These are phyloP conservation scores for Takashimella koratensis DNA, from an alignment of 1,284 basidiomycete genomes.

Conservation along the genomic window DNA sequence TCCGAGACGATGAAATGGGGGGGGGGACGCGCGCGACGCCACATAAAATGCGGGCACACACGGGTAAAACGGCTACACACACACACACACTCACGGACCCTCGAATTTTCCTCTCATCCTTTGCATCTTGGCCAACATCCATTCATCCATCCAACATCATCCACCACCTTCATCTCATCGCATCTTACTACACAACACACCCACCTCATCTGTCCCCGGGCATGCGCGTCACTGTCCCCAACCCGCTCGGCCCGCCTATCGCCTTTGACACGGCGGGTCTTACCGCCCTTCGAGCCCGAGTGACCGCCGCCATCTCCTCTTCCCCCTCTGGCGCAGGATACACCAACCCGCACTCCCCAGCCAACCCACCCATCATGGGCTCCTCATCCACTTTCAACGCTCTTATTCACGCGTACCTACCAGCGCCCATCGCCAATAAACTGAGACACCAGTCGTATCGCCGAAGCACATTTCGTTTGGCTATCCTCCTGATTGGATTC, in stretches of 20 bases:
- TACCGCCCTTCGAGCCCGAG: background rate
- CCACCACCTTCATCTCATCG: too few species aligned
- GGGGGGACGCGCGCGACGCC: too few species aligned
- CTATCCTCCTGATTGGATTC: conserved; percentile 9
- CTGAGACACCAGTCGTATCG: background rate
- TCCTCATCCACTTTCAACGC: background rate
- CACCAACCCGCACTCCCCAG: background rate
- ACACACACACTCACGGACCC: too few species aligned
- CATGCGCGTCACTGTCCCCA: conserved; percentile 27
- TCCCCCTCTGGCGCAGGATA: too few species aligned
- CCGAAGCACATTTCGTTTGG: conserved; percentile 2
- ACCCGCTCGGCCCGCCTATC: conserved; percentile 33
- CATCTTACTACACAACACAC: too few species aligned
- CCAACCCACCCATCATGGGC: background rate
- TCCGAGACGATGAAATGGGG: too few species aligned
- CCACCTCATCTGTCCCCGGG: too few species aligned
- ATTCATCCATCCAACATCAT: too few species aligned
- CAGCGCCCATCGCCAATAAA: background rate
- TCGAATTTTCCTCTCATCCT: too few species aligned
- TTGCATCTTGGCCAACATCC: too few species aligned
- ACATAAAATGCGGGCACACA: too few species aligned
- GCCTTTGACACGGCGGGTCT: conserved; percentile 18
- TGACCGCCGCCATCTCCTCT: background rate
- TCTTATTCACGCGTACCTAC: background rate
- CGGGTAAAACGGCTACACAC: too few species aligned